Evolutionary conservation across 306 rosid genomes (phyloP).

Genomic region (Glycyrrhiza uralensis): DNA sequence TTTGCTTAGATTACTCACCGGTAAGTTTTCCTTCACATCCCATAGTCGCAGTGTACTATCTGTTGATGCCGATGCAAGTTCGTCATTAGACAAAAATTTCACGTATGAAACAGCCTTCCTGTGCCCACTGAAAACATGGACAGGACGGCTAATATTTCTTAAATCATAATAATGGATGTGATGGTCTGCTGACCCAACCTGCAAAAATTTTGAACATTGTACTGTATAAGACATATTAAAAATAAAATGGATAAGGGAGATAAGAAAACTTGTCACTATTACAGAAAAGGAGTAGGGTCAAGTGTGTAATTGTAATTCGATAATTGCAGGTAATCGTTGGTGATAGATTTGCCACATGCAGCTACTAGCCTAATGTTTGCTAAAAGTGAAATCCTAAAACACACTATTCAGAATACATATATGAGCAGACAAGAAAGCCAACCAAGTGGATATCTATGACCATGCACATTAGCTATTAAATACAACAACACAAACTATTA

Average conservation of each 20-base stretch:
- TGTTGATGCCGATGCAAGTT: constrained; percentile 96
- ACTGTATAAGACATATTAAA: constrained; percentile 3
- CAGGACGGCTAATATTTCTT: constrained; percentile 77
- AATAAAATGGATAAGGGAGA: not conserved
- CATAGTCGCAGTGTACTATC: constrained; percentile 90
- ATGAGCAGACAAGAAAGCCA: not conserved
- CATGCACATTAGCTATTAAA: not conserved
- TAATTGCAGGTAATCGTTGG: not conserved
- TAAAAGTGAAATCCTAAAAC: not conserved
- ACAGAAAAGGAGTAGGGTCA: not conserved
- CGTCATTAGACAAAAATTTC: constrained; percentile 81
- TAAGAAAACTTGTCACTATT: not conserved
- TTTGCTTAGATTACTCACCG: constrained; percentile 53
- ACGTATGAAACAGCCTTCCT: constrained; percentile 90
- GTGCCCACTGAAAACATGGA: constrained; percentile 90
- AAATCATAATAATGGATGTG: constrained; percentile 93
- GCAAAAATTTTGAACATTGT: constrained; percentile 3
- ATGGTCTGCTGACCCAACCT: constrained; percentile 99
- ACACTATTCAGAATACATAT: not conserved
- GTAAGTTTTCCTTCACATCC: constrained; percentile 83
- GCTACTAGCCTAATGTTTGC: not conserved
- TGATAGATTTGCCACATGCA: not conserved
- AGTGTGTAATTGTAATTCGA: not conserved
- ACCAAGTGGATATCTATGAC: not conserved
- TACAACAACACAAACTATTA: not conserved